Percentiles rank a stretch among this genome's conserved stretches.
These are phyloP conservation scores for Allium cepa DNA, from an alignment of 106 monocot species.

Conservation along the genomic window DNA sequence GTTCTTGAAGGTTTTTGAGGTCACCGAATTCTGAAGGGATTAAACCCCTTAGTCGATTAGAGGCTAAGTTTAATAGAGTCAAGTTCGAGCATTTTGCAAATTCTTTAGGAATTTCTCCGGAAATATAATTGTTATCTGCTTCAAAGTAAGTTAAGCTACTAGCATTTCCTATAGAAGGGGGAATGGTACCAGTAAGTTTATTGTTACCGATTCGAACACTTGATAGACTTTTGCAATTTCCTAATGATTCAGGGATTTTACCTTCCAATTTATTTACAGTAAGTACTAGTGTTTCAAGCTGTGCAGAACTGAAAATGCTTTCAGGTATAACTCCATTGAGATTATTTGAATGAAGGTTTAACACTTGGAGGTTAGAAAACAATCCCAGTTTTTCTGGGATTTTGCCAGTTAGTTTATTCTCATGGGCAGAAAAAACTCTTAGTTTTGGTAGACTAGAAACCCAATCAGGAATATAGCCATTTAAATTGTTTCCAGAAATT, in stretches of 20 bases:
- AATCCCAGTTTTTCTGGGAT: conserved; percentile 55
- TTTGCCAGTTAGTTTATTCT: conserved; percentile 48
- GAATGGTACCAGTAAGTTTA: conserved; percentile 40
- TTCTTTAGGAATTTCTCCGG: conserved; percentile 45
- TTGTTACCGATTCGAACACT: conserved; percentile 76
- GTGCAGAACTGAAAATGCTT: conserved; percentile 58
- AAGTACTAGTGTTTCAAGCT: conserved; percentile 57
- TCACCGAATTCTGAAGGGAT: conserved; percentile 54
- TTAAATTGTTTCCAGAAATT: conserved; percentile 59
- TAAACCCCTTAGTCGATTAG: conserved; percentile 38
- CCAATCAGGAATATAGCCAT: conserved; percentile 54
- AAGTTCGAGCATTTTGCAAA: conserved; percentile 67
- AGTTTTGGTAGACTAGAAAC: conserved; percentile 32
- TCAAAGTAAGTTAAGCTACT: conserved; percentile 74
- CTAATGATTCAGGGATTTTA: conserved; percentile 43
- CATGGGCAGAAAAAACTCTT: conserved; percentile 61
- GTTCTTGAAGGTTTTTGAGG: conserved; percentile 68
- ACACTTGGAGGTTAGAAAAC: conserved; percentile 44
- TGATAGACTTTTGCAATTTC: conserved; percentile 44
- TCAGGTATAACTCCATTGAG: conserved; percentile 66
- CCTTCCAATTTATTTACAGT: conserved; percentile 56
- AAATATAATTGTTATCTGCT: conserved; percentile 54
- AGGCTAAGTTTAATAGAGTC: conserved; percentile 71
- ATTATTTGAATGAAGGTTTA: conserved; percentile 78
- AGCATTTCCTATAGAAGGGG: conserved; percentile 40